A percentile compares a stretch with the other conserved stretches of the same genome.
Conservation (phyloP, 2,329 filamentous ascomycete species). For the Neoascochyta sp. region DNA sequence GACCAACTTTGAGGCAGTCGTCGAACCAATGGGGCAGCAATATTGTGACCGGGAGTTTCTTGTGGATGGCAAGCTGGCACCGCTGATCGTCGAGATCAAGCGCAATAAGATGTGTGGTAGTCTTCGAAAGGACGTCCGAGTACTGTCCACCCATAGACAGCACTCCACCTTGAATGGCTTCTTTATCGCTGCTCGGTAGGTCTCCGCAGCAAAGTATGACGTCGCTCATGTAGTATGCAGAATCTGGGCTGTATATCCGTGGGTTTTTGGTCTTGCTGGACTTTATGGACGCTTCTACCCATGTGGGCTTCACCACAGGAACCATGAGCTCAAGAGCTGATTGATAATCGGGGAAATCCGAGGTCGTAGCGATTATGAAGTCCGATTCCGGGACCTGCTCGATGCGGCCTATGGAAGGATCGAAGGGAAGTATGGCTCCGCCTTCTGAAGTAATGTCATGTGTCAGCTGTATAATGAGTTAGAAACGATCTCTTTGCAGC, state of each 20-base stretch:
- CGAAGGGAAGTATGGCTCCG: slow-evolving; percentile 45
- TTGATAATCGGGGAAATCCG: slow-evolving; percentile 87
- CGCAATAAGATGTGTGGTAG: slow-evolving; percentile 86
- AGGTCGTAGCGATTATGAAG: slow-evolving; percentile 70
- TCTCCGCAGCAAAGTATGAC: slow-evolving; percentile 80
- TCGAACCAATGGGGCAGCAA: slow-evolving; percentile 98
- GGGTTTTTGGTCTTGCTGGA: slow-evolving; percentile 71
- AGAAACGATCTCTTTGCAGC: slow-evolving; percentile 9
- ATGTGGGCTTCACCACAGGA: slow-evolving; percentile 76
- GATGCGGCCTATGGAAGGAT: slow-evolving; percentile 39
- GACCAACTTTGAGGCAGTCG: slow-evolving; percentile 89
- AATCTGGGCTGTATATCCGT: slow-evolving; percentile 85
- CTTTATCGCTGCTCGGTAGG: slow-evolving; percentile 80
- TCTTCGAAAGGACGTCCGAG: slow-evolving; percentile 64
- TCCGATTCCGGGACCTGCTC: slow-evolving; percentile 49
- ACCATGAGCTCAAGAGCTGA: slow-evolving; percentile 72
- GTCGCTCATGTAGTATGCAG: slow-evolving; percentile 81
- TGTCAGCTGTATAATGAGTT: slow-evolving; percentile 41
- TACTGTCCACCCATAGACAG: slow-evolving; percentile 85
- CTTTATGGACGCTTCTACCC: slow-evolving; percentile 69
- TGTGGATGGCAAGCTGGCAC: slow-evolving; percentile 60
- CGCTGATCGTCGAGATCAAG: slow-evolving; percentile 71
- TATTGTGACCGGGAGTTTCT: slow-evolving; percentile 69
- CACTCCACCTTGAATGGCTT: slow-evolving; percentile 86
- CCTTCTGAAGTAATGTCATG: slow-evolving; percentile 47